Conservation (phyloP, 208 protist genomes). For the Endotrypanum monterogeii region DNA sequence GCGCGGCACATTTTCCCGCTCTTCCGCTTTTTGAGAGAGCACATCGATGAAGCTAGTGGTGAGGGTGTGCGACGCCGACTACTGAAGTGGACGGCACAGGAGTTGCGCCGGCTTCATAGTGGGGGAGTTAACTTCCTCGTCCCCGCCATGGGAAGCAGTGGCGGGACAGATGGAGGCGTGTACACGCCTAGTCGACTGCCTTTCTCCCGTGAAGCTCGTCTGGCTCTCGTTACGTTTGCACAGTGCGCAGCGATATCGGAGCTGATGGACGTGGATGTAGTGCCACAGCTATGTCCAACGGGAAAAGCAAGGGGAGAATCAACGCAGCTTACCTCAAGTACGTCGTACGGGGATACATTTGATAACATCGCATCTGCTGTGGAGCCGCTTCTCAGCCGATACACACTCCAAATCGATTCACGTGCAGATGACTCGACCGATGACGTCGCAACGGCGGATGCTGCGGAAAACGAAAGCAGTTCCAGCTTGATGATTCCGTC, state of each 20-base stretch:
- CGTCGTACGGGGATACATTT: slow-evolving; percentile 13
- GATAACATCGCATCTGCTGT: slow-evolving; percentile 37
- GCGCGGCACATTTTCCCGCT: slow-evolving; percentile 64
- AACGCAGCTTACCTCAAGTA: slow-evolving; percentile 11
- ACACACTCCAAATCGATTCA: slow-evolving; percentile 30
- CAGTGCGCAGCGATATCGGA: slow-evolving; percentile 77
- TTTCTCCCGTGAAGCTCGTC: slow-evolving; percentile 21
- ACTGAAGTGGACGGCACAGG: slow-evolving; percentile 68
- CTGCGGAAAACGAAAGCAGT: not conserved
- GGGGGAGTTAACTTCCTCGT: not conserved
- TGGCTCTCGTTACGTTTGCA: slow-evolving; percentile 68
- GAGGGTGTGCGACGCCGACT: slow-evolving; percentile 69
- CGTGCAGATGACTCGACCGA: slow-evolving; percentile 12
- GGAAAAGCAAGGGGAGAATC: not conserved
- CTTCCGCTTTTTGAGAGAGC: slow-evolving; percentile 53
- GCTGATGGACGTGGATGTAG: slow-evolving; percentile 46
- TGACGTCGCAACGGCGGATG: not conserved
- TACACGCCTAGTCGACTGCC: slow-evolving; percentile 10
- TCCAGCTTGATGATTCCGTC: not conserved
- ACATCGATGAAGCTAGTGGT: slow-evolving; percentile 38
- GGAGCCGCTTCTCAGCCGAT: slow-evolving; percentile 46
- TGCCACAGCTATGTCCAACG: slow-evolving; percentile 16
- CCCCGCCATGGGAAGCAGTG: not conserved
- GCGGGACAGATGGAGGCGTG: not conserved
- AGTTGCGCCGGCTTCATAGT: slow-evolving; percentile 35